A percentile compares a stretch with the other conserved stretches of the same genome.
phyloP scores from a whole-genome alignment of 2,329 filamentous ascomycete genomes.

The Claviceps spartinae region DNA sequence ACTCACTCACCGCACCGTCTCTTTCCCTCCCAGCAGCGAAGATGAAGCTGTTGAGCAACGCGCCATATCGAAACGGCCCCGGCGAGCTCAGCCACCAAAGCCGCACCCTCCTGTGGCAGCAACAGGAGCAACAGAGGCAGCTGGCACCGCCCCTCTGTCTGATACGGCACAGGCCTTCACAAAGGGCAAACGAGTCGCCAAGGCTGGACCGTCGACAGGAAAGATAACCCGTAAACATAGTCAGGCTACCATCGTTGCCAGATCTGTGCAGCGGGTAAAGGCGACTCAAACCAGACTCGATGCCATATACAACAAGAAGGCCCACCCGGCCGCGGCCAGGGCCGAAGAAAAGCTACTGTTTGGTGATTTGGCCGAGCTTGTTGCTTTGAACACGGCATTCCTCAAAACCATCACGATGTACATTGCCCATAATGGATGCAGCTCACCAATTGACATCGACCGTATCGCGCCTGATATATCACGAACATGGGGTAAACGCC shows the following conservation, averaged over 20 bases:
- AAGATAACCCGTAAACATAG: slow-evolving; percentile 18
- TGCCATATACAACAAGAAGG: slow-evolving; percentile 13
- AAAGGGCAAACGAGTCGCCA: slow-evolving; percentile 21
- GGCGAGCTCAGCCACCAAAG: slow-evolving; percentile 12
- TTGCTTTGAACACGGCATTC: slow-evolving; percentile 52
- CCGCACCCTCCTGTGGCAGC: neutral
- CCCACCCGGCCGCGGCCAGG: slow-evolving; percentile 16
- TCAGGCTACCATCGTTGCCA: slow-evolving; percentile 18
- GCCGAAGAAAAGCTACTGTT: slow-evolving; percentile 25
- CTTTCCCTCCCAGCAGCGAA: slow-evolving; percentile 21
- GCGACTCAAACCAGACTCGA: slow-evolving; percentile 24
- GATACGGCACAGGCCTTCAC: neutral
- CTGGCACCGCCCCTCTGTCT: neutral
- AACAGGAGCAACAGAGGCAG: neutral
- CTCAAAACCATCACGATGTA: slow-evolving; percentile 56
- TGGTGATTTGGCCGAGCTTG: slow-evolving; percentile 41
- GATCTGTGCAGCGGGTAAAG: slow-evolving; percentile 16
- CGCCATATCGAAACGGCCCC: slow-evolving; percentile 3
- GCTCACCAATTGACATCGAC: slow-evolving; percentile 49
- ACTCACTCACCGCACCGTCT: slow-evolving; percentile 15
- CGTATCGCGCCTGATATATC: slow-evolving; percentile 49
- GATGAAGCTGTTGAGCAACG: slow-evolving; percentile 12
- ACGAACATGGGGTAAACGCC: slow-evolving; percentile 58
- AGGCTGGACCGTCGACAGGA: slow-evolving; percentile 15
- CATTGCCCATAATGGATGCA: slow-evolving; percentile 52